Conservation (phyloP, 306 rosid species). For the Oxytropis ochrocephala region DNA sequence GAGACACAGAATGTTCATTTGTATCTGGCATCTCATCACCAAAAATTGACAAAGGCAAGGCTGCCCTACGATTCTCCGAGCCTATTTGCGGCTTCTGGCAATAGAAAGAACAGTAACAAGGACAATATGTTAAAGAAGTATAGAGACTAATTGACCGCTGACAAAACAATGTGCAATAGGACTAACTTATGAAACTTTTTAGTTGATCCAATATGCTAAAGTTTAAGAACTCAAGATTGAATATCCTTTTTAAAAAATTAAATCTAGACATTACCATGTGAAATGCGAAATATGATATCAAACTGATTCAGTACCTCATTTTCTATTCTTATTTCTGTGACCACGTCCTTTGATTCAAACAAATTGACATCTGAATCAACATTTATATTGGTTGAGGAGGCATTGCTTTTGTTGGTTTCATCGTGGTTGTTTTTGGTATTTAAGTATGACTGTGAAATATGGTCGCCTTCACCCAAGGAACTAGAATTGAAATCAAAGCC, state of each 20-base stretch:
- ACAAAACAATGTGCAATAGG: constrained; percentile 13
- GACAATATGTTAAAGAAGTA: constrained; percentile 11
- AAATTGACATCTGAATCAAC: constrained; percentile 29
- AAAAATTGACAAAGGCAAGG: constrained; percentile 76
- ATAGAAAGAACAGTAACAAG: constrained; percentile 17
- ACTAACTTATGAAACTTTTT: neutral
- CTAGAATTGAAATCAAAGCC: constrained; percentile 38
- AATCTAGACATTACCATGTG: constrained; percentile 2
- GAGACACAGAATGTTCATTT: constrained; percentile 31
- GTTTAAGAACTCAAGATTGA: constrained; percentile 15
- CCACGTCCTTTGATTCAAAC: constrained; percentile 35
- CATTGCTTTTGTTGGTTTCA: constrained; percentile 21
- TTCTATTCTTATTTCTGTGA: constrained; percentile 27
- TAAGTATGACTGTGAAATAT: constrained; percentile 28
- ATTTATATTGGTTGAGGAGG: constrained; percentile 26
- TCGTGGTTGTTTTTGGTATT: constrained; percentile 22
- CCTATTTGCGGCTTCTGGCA: constrained; percentile 41
- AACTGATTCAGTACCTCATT: constrained; percentile 37
- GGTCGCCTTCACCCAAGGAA: constrained; percentile 25
- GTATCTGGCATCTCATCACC: constrained; percentile 57
- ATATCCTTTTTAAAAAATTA: neutral
- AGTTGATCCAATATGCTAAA: neutral
- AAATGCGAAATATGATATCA: constrained; percentile 13
- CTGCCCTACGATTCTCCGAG: constrained; percentile 38
- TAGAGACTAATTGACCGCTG: neutral